Conservation (phyloP, 2,329 filamentous ascomycete species). For the Cladophialophora psammophila region DNA sequence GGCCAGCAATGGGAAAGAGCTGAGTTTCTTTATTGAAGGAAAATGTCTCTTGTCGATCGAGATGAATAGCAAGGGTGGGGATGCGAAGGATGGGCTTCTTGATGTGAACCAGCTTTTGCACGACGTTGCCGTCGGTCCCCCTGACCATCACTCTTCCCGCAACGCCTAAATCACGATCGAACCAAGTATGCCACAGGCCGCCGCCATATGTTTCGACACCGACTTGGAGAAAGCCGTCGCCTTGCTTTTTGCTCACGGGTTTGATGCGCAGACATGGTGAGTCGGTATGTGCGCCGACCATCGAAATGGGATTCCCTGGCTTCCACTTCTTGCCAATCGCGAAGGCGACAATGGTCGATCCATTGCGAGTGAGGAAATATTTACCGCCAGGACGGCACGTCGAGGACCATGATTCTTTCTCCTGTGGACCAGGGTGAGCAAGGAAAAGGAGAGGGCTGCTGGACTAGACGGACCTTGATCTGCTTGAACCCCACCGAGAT, state of each 20-base stretch:
- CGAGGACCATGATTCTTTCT: slow-evolving; percentile 87
- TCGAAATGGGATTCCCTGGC: slow-evolving; percentile 86
- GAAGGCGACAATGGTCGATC: slow-evolving; percentile 90
- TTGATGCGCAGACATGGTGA: slow-evolving; percentile 92
- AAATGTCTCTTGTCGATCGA: slow-evolving; percentile 85
- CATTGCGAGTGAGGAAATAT: slow-evolving; percentile 95
- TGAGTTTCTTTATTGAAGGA: slow-evolving; percentile 97
- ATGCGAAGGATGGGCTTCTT: slow-evolving; percentile 90
- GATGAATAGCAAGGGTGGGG: slow-evolving; percentile 91
- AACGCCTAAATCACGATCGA: slow-evolving; percentile 90
- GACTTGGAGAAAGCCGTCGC: slow-evolving; percentile 88
- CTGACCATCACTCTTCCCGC: slow-evolving; percentile 87
- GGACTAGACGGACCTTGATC: slow-evolving; percentile 67
- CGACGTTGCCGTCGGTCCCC: slow-evolving; percentile 74
- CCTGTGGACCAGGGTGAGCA: slow-evolving; percentile 52
- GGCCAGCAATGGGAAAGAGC: slow-evolving; percentile 88
- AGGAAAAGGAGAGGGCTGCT: neutral
- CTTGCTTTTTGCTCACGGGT: slow-evolving; percentile 88
- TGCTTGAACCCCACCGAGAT: slow-evolving; percentile 83
- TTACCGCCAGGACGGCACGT: slow-evolving; percentile 84
- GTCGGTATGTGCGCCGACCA: slow-evolving; percentile 96
- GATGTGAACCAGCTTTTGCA: slow-evolving; percentile 86
- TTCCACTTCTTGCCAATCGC: slow-evolving; percentile 90
- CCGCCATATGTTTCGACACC: slow-evolving; percentile 97
- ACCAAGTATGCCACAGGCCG: slow-evolving; percentile 98